Evolutionary conservation across 306 rosid genomes (phyloP).

Genomic region (Corylus americana): DNA sequence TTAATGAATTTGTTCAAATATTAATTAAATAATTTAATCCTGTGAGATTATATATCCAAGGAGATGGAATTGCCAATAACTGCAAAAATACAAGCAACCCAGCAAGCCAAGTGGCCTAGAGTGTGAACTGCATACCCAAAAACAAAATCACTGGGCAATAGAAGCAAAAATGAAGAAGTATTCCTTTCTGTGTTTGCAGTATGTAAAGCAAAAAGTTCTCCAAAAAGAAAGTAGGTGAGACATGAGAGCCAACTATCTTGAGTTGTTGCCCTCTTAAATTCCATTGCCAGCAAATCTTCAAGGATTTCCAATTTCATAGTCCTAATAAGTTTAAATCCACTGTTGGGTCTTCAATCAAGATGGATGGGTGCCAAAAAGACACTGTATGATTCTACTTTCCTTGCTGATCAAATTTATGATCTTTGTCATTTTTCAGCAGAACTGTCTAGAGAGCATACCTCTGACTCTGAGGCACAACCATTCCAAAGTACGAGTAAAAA

Average conservation of each 20-base stretch:
- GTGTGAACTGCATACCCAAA: background rate
- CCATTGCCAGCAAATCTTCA: background rate
- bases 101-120: no score
- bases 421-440: no score
- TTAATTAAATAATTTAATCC: background rate
- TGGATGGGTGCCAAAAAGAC: background rate
- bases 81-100: no score
- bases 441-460: background rate
- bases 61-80: no score
- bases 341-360: background rate
- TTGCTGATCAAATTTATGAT: background rate
- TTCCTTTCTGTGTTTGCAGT: background rate
- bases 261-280: background rate
- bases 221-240: background rate
- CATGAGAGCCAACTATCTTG: background rate
- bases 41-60: background rate
- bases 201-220: background rate
- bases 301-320: background rate
- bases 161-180: background rate
- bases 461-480: background rate
- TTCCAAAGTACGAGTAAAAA: background rate
- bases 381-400: background rate
- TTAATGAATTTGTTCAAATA: background rate
- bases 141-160: background rate
- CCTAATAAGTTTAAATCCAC: background rate